Conservation (phyloP, 2,329 filamentous ascomycete genomes). For the Myriangium duriaei region DNA sequence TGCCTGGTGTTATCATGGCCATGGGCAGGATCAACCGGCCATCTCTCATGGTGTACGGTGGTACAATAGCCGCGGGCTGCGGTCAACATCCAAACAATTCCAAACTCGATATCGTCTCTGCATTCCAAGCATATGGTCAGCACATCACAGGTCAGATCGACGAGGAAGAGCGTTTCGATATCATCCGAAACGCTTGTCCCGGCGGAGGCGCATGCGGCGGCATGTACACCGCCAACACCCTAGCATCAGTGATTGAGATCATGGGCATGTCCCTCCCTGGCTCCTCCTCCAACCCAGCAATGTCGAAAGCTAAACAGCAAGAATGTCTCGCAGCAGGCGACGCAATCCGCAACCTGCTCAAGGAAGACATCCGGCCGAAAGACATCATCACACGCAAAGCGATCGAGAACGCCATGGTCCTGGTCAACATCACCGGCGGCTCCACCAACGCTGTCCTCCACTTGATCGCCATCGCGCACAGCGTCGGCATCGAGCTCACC, state of each 20-base stretch:
- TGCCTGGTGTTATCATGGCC: slow-evolving; percentile 61
- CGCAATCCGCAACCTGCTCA: slow-evolving; percentile 38
- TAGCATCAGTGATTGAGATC: slow-evolving; percentile 38
- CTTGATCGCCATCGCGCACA: slow-evolving; percentile 39
- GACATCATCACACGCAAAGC: slow-evolving; percentile 38
- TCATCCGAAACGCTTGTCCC: slow-evolving; percentile 83
- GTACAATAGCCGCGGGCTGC: slow-evolving; percentile 85
- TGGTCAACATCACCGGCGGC: slow-evolving; percentile 38
- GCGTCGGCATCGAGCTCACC: slow-evolving; percentile 37
- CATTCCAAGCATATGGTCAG: slow-evolving; percentile 95
- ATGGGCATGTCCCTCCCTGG: slow-evolving; percentile 41
- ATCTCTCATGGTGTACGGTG: slow-evolving; percentile 94
- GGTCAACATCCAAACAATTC: slow-evolving; percentile 55
- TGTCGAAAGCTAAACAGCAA: slow-evolving; percentile 37
- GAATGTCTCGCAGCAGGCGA: slow-evolving; percentile 38
- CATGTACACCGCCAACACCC: slow-evolving; percentile 50
- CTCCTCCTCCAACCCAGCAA: slow-evolving; percentile 39
- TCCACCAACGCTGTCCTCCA: slow-evolving; percentile 41
- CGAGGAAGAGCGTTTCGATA: slow-evolving; percentile 85
- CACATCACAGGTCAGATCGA: slow-evolving; percentile 84
- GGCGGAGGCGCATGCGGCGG: slow-evolving; percentile 74
- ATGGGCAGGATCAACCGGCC: slow-evolving; percentile 93
- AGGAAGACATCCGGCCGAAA: slow-evolving; percentile 37
- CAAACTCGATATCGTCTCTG: slow-evolving; percentile 85
- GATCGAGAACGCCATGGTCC: slow-evolving; percentile 40